Base-by-base conservation (phyloP, 176 grass and related monocot species). In the Lolium perenne region DNA sequence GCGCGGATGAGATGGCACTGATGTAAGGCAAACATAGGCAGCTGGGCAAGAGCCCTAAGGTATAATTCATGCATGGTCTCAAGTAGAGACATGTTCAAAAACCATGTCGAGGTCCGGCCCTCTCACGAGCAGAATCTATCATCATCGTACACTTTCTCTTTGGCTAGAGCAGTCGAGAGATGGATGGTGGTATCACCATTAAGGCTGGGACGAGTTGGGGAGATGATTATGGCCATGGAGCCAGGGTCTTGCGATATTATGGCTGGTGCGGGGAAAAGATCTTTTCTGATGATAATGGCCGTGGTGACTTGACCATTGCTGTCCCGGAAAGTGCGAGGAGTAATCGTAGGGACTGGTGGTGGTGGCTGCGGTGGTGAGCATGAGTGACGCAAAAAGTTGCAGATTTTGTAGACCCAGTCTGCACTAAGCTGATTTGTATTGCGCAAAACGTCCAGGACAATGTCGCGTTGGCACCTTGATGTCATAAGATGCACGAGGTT, bases 131-230 rank as follows among this genome's bases (percentile, higher is more conserved):
- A 41, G 40, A 41, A 41, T 41, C 40, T 41, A 41, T 53, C 14
- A 41, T 41, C 40, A 16, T 13, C 3, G 13, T 15, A 53, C 50
- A 53, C 4, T 53, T 13, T 13, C 11, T 51, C 49, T 60, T 21
- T 60, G 57, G 58, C 21, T 61, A 61, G 11, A 61, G 58, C 58
- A 61, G 58, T 61, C n/a, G 58, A 61, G 58, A 61, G 58, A 61
- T 4, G 58, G 58, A 23, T n/a, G n/a, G 57, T 22, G 57, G 26
- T 29, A 29, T 60, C 57, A 22, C 57, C 20, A 21, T 60, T 29
- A 29, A 29, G n/a, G 8, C 2, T 60, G 57, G 57, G n/a, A 6
- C 0, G 57, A 61, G 59, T 1, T 25, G 59, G 1, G 59, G 59
- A 23, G 21, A 8, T n/a, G 10, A 61, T 61, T 25, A 61, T 11